These are phyloP conservation scores for Phytophthora pluvialis DNA, from an alignment of 352 stramenopile species.

Conservation along the genomic window DNA sequence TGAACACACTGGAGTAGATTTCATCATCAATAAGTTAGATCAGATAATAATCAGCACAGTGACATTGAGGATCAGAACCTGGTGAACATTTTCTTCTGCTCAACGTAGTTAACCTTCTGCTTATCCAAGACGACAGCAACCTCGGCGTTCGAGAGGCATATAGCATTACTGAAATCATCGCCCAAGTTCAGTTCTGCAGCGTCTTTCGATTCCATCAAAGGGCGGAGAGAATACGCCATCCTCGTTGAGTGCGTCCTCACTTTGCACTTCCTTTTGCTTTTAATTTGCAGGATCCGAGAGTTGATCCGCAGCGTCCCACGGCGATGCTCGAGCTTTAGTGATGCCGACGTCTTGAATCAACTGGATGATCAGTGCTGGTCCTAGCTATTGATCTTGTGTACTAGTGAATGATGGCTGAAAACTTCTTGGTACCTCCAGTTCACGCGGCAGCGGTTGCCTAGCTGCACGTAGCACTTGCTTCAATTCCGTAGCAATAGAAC, in stretches of 20 bases:
- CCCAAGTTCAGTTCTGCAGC: conserved; percentile 82
- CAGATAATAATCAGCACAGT: background rate
- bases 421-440: conserved; percentile 50
- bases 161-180: conserved; percentile 82
- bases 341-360: background rate
- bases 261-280: conserved; percentile 3
- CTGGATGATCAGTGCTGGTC: background rate
- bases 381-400: conserved; percentile 1
- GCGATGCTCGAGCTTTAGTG: background rate
- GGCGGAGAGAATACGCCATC: conserved; percentile 71
- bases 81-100: conserved; percentile 83
- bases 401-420: conserved; percentile 32
- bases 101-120: conserved; percentile 86
- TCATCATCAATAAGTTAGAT: background rate
- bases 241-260: background rate
- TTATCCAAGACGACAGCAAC: conserved; percentile 88
- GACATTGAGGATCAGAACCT: conserved; percentile 33
- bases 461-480: conserved; percentile 53
- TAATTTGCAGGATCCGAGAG: conserved; percentile 3
- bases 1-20: conserved; percentile 62
- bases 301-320: conserved; percentile 21
- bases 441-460: conserved; percentile 50
- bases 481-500: conserved; percentile 57
- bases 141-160: conserved; percentile 86
- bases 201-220: conserved; percentile 83